These are phyloP conservation scores for Debaryomycetaceae sp. DNA, from an alignment of 1,139 yeast genomes.

Conservation along the genomic window DNA sequence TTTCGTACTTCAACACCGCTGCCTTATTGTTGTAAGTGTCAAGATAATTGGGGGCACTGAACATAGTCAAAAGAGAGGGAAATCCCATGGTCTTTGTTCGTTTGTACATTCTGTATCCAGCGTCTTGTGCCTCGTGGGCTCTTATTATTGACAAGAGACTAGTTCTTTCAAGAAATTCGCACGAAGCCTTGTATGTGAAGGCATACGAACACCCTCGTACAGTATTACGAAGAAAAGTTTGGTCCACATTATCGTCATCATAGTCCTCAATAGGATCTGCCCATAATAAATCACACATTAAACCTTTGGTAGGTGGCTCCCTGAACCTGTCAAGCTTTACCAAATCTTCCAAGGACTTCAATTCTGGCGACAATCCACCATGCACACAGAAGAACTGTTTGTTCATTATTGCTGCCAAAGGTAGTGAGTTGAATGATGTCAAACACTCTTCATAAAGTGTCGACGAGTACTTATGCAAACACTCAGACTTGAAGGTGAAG, in stretches of 20 bases:
- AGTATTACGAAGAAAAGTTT: slow-evolving; percentile 58
- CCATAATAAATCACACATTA: slow-evolving; percentile 96
- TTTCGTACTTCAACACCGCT: slow-evolving; percentile 87
- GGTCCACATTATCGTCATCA: slow-evolving; percentile 61
- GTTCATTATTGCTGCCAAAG: slow-evolving; percentile 92
- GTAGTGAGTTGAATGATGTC: slow-evolving; percentile 79
- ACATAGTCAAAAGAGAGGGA: slow-evolving; percentile 87
- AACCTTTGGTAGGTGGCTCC: slow-evolving; percentile 91
- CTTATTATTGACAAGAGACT: slow-evolving; percentile 80
- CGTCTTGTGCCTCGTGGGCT: slow-evolving; percentile 98
- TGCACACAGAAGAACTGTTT: slow-evolving; percentile 95
- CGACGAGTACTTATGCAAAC: slow-evolving; percentile 76
- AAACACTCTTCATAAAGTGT: slow-evolving; percentile 73
- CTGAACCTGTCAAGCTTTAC: slow-evolving; percentile 71
- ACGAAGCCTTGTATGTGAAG: slow-evolving; percentile 80
- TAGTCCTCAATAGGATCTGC: slow-evolving; percentile 91
- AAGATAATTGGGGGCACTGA: slow-evolving; percentile 93
- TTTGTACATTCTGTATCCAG: slow-evolving; percentile 93
- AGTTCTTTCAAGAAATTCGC: slow-evolving; percentile 75
- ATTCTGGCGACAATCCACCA: slow-evolving; percentile 93
- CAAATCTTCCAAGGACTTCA: slow-evolving; percentile 68
- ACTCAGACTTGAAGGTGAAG: slow-evolving; percentile 89
- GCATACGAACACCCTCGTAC: slow-evolving; percentile 94
- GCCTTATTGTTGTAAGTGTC: slow-evolving; percentile 95
- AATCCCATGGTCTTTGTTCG: slow-evolving; percentile 86